Percentiles rank a stretch among this genome's conserved stretches.
Conservation (phyloP, 345 rosid genomes). For the Sonneratia alba region DNA sequence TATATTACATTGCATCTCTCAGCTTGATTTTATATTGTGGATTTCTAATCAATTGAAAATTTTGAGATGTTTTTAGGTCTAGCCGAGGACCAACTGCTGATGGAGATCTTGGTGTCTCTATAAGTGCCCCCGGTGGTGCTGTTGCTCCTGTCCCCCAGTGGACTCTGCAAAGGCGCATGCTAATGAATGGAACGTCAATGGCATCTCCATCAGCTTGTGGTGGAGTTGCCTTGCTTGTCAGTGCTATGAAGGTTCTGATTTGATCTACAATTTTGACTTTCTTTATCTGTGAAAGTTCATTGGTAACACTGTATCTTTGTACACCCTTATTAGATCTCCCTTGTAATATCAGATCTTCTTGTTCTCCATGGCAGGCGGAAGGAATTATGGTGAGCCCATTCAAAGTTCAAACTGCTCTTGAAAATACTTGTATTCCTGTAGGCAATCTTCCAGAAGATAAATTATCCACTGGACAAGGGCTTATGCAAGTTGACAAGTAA, state of each 20-base stretch:
- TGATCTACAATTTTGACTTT: slow-evolving; percentile 5
- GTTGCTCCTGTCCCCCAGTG: slow-evolving; percentile 99
- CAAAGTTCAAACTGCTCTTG: slow-evolving; percentile 77
- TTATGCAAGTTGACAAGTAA: slow-evolving; percentile 95
- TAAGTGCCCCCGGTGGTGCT: slow-evolving; percentile 99
- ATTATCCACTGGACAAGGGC: slow-evolving; percentile 88
- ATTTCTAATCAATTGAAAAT: neutral
- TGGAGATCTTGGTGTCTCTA: slow-evolving; percentile 91
- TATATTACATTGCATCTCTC: neutral
- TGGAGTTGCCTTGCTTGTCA: slow-evolving; percentile 78
- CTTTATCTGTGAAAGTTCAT: slow-evolving; percentile 2
- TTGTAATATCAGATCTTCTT: neutral
- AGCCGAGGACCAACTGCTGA: slow-evolving; percentile 96
- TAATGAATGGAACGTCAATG: slow-evolving; percentile 99
- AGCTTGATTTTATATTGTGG: slow-evolving; percentile 7
- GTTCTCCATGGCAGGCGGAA: slow-evolving; percentile 48
- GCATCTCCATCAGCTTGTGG: slow-evolving; percentile 99
- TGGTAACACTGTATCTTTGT: neutral
- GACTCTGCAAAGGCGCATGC: slow-evolving; percentile 97
- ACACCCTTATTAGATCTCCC: neutral
- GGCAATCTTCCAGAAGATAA: slow-evolving; percentile 75
- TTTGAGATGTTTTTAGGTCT: slow-evolving; percentile 52
- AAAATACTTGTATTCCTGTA: slow-evolving; percentile 68
- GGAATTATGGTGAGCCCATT: slow-evolving; percentile 78
- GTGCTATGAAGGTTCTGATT: slow-evolving; percentile 82